phyloP scores from a whole-genome alignment of 2,329 filamentous ascomycete species.

The Torrubiella hemipterigena region DNA sequence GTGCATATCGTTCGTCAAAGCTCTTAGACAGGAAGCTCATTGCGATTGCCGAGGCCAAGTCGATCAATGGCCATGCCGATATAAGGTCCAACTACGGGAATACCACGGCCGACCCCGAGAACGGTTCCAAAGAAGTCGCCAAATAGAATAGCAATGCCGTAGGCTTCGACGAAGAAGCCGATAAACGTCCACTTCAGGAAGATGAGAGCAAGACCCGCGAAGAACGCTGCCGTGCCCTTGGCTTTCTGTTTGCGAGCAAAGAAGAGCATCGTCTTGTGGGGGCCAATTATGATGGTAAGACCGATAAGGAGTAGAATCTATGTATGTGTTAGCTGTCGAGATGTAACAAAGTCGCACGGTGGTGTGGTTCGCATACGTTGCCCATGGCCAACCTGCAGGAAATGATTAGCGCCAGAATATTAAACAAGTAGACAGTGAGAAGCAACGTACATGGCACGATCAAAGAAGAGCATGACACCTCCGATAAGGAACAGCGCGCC shows the following conservation, averaged over 20 bases:
- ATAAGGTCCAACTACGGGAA: conserved; percentile 79
- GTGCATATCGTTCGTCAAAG: too few species aligned
- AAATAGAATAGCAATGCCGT: conserved; percentile 87
- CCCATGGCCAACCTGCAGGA: conserved; percentile 79
- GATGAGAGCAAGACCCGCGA: conserved; percentile 71
- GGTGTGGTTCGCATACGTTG: conserved; percentile 48
- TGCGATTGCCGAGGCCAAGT: conserved; percentile 55
- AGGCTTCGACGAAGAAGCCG: conserved; percentile 82
- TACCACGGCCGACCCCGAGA: conserved; percentile 69
- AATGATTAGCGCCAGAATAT: conserved; percentile 8
- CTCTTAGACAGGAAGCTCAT: conserved; percentile 64
- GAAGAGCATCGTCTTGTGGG: conserved; percentile 83
- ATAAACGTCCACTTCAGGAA: conserved; percentile 82
- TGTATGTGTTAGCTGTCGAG: conserved; percentile 7
- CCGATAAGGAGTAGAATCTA: conserved; percentile 97
- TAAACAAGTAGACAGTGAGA: not conserved
- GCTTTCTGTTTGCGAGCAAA: conserved; percentile 90
- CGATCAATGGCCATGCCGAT: conserved; percentile 65
- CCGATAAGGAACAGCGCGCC: conserved; percentile 91
- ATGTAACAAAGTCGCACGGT: not conserved
- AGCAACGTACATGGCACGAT: conserved; percentile 71
- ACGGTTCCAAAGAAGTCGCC: conserved; percentile 95
- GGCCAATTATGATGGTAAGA: conserved; percentile 88
- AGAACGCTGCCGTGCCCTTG: conserved; percentile 83
- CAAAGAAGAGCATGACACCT: conserved; percentile 94